Evolutionary conservation across 1,139 yeast genomes (phyloP), one percentile per base, ranked within the genome.

Genomic region (Pichia sp.): DNA sequence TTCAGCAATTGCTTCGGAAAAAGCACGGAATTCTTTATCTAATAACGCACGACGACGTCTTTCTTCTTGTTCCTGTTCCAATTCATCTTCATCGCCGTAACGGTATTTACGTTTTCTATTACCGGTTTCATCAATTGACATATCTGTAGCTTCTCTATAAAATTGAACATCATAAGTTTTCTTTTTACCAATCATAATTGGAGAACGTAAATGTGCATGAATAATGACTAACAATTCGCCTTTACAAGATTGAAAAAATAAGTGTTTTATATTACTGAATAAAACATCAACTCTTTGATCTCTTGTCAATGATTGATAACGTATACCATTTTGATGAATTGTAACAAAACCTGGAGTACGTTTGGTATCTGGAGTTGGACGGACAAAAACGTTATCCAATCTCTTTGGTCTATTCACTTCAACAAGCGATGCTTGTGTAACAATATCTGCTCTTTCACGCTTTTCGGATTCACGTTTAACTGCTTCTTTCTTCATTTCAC

Each of bases 41-140:
- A 92, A 77, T 43, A 88, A 79, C 18, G 87, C 85, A 60, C 95
- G 85, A 66, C 96, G 79, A 66, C 94, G 79, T 69, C 97, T 82
- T 70, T 92, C 99, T 68, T 92, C 97, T 69, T 92, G 97, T 70
- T 94, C 99, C 67, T 92, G 97, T 68, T 94, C 98, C 56, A 94
- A 74, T 69, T 92, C 99, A 67, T 92, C 98, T 68, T 92, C 98
- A 65, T 92, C 99, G 47, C 98, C 99, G 62, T 92, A 92, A 63
- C 96, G 87, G 59, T 82, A 78, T 57, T 85, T 83, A 67, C 86
- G 74, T 73, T 89, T 87, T 54, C 95, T 79, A 53, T 95, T 95
- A 53, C 97, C 96, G 35, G 99, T 92, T 68, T 92, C 99, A 68
- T 92, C 99, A 61, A 88, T 89, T 3, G 96, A 85, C 76, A 90